Conservation (phyloP, 1,284 basidiomycete species). For the Leccinum pachyderme region DNA sequence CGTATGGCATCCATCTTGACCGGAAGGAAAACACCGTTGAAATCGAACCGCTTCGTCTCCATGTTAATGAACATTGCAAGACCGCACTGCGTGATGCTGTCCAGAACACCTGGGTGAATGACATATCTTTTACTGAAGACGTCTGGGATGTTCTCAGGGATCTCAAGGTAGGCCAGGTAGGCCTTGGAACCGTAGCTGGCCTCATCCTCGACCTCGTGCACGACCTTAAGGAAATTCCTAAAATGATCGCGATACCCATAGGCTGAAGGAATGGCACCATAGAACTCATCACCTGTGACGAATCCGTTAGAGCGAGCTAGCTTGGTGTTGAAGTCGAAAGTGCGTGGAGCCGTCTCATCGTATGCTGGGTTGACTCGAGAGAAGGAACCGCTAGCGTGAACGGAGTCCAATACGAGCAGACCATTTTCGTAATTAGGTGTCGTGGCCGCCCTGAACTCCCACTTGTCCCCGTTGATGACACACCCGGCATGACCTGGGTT, state of each 20-base stretch:
- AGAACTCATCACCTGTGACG: conserved; percentile 28
- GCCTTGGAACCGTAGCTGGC: conserved; percentile 26
- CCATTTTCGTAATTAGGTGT: conserved; percentile 23
- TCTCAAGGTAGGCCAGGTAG: conserved; percentile 25
- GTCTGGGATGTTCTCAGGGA: conserved; percentile 23
- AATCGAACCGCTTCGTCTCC: conserved; percentile 31
- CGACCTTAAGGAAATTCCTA: conserved; percentile 26
- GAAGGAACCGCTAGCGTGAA: conserved; percentile 28
- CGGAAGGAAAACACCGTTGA: conserved; percentile 31
- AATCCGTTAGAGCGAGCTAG: conserved; percentile 20
- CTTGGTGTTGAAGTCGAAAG: conserved; percentile 23
- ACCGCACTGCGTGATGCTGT: conserved; percentile 33
- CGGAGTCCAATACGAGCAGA: conserved; percentile 23
- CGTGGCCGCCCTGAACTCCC: conserved; percentile 30
- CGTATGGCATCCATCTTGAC: conserved; percentile 29
- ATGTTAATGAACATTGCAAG: conserved; percentile 33
- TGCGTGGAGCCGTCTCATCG: conserved; percentile 17
- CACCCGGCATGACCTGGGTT: conserved; percentile 26
- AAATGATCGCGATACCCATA: conserved; percentile 28
- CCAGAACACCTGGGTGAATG: conserved; percentile 30
- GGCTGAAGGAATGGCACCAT: conserved; percentile 22
- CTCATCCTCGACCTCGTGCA: conserved; percentile 29
- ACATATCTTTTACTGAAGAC: conserved; percentile 30
- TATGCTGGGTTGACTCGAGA: conserved; percentile 27
- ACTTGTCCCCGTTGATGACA: conserved; percentile 24